A percentile compares a stretch with the other conserved stretches of the same genome.
phyloP scores from a whole-genome alignment of 306 rosid genomes.

The Arachis stenosperma region DNA sequence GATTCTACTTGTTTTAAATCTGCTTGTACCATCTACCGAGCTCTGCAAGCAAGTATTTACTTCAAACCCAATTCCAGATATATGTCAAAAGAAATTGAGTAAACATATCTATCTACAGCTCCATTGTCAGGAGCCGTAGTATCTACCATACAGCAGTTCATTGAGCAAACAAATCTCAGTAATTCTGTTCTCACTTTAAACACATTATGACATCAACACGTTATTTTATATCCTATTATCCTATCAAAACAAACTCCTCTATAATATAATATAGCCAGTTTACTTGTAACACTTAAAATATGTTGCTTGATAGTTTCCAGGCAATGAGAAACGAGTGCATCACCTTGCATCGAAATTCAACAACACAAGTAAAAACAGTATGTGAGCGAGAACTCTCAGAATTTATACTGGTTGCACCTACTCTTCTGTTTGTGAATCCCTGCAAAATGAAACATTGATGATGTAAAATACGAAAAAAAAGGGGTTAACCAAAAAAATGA shows the following conservation, averaged over 20 bases:
- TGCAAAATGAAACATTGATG: conserved; percentile 46
- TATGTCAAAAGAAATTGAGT: conserved; percentile 16
- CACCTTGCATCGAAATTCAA: conserved; percentile 97
- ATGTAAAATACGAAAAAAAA: neutral
- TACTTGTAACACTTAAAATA: neutral
- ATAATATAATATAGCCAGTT: neutral
- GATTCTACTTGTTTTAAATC: conserved; percentile 93
- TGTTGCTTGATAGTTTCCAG: conserved; percentile 18
- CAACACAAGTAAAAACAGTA: conserved; percentile 96
- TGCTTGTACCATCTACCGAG: conserved; percentile 74
- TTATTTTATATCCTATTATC: neutral
- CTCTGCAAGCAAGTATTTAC: conserved; percentile 61
- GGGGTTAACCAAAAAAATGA: neutral
- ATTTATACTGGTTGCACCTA: conserved; percentile 94
- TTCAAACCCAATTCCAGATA: conserved; percentile 39
- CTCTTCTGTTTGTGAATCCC: conserved; percentile 95
- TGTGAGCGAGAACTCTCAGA: conserved; percentile 99
- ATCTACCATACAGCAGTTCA: conserved; percentile 31
- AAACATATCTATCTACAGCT: conserved; percentile 27
- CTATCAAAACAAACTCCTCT: conserved; percentile 10
- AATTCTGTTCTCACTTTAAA: neutral
- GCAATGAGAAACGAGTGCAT: conserved; percentile 26
- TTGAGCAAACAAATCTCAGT: conserved; percentile 2
- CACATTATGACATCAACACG: neutral
- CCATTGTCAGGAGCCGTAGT: conserved; percentile 8